phyloP scores from a whole-genome alignment of 805 yeast genomes.

The Candida patagonica region DNA sequence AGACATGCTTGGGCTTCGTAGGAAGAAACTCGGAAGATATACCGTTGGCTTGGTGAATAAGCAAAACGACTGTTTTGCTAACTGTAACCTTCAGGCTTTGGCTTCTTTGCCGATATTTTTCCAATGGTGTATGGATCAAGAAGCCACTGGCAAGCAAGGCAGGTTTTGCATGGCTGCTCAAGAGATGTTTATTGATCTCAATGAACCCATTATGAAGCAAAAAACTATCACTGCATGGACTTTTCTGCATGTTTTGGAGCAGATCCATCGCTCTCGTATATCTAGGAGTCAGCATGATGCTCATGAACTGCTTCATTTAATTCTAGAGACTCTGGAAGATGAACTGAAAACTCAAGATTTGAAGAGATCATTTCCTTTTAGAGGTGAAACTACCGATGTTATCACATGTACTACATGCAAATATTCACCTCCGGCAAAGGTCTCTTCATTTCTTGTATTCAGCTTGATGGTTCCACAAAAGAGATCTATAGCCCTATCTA shows the following conservation, averaged over 20 bases:
- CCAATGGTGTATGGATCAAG: slow-evolving; percentile 15
- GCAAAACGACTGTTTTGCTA: slow-evolving; percentile 88
- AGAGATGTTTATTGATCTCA: slow-evolving; percentile 33
- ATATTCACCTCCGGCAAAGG: slow-evolving; percentile 46
- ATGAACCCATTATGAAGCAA: slow-evolving; percentile 47
- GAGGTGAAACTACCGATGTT: slow-evolving; percentile 56
- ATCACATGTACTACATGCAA: slow-evolving; percentile 64
- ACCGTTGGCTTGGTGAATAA: slow-evolving; percentile 79
- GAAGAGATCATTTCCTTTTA: slow-evolving; percentile 51
- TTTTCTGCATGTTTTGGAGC: slow-evolving; percentile 62
- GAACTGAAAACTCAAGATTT: slow-evolving; percentile 37
- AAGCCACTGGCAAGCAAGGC: slow-evolving; percentile 1
- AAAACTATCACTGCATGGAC: slow-evolving; percentile 69
- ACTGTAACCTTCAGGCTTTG: slow-evolving; percentile 66
- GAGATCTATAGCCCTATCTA: slow-evolving; percentile 37
- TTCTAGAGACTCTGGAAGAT: slow-evolving; percentile 65
- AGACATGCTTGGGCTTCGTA: slow-evolving; percentile 6
- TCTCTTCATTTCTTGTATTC: slow-evolving; percentile 56
- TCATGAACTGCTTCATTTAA: slow-evolving; percentile 77
- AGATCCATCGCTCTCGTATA: slow-evolving; percentile 60
- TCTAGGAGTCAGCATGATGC: slow-evolving; percentile 89
- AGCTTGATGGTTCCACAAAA: slow-evolving; percentile 67
- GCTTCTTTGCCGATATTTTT: slow-evolving; percentile 21
- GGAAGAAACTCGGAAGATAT: slow-evolving; percentile 31
- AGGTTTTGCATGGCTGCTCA: slow-evolving; percentile 1